Evolutionary conservation across 352 stramenopile genomes (phyloP).

Genomic region (Pythium aquatile): DNA sequence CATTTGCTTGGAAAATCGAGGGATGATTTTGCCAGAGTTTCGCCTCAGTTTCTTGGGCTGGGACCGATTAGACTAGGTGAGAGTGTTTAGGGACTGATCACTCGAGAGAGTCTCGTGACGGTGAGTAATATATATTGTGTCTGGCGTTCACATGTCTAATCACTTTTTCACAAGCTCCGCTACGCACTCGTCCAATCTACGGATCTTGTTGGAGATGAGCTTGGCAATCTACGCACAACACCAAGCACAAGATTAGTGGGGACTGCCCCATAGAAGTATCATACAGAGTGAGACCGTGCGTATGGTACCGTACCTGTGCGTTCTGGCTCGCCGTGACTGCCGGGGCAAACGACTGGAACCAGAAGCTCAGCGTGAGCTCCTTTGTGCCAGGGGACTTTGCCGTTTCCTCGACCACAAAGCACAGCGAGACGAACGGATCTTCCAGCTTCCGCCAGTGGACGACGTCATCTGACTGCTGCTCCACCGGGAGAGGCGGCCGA

Average conservation of each 20-base stretch:
- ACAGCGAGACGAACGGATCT: constrained; percentile 33
- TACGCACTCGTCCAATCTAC: constrained; percentile 13
- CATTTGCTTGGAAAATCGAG: no score
- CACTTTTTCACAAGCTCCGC: not conserved
- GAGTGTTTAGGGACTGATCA: no score
- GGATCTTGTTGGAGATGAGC: constrained; percentile 13
- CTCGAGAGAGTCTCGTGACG: no score
- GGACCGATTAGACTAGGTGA: no score
- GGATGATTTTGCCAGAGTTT: no score
- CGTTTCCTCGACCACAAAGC: constrained; percentile 33
- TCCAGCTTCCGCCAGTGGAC: constrained; percentile 33
- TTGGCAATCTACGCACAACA: constrained; percentile 18
- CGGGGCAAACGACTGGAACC: constrained; percentile 33
- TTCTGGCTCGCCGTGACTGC: constrained; percentile 16
- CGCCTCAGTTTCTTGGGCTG: no score
- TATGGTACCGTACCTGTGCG: not conserved
- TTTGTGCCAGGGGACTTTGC: not conserved
- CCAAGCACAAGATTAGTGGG: not conserved
- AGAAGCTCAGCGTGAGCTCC: constrained; percentile 24
- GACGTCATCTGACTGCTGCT: not conserved
- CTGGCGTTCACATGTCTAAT: not conserved
- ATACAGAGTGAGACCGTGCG: not conserved
- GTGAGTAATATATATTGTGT: not conserved
- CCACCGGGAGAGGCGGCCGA: not conserved
- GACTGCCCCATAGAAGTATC: not conserved